A percentile compares a stretch with the other conserved stretches of the same genome.
These are phyloP conservation scores for Leucoagaricus sp. DNA, from an alignment of 1,284 basidiomycete genomes.

Conservation along the genomic window DNA sequence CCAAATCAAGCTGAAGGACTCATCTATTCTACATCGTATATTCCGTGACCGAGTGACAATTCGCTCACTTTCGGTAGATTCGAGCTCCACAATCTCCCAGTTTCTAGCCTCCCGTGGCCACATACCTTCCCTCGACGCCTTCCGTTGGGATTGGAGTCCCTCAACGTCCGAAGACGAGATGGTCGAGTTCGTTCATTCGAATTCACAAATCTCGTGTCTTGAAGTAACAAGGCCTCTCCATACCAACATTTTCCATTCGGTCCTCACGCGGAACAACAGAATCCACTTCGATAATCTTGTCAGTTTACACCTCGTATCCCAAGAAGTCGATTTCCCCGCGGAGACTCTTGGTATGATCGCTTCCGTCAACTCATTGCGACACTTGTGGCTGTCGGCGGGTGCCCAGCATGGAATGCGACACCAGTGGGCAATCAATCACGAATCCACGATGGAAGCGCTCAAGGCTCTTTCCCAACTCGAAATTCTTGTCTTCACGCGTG, in stretches of 20 bases:
- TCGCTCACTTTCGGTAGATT: conserved; percentile 25
- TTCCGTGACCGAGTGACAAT: conserved; percentile 21
- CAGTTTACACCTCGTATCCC: conserved; percentile 28
- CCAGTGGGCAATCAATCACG: conserved; percentile 27
- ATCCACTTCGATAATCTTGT: conserved; percentile 21
- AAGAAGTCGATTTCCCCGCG: conserved; percentile 18
- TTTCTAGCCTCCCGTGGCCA: conserved; percentile 25
- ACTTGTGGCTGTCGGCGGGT: conserved; percentile 32
- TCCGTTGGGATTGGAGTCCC: conserved; percentile 23
- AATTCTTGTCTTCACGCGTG: conserved; percentile 29
- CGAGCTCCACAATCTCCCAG: conserved; percentile 10
- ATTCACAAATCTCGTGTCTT: conserved; percentile 28
- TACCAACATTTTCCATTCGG: conserved; percentile 18
- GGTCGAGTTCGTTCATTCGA: conserved; percentile 24
- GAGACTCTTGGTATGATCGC: conserved; percentile 22
- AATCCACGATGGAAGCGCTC: conserved; percentile 1
- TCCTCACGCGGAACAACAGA: conserved; percentile 22
- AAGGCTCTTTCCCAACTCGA: conserved; percentile 23
- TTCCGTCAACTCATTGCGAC: conserved; percentile 21
- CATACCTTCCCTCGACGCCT: conserved; percentile 23
- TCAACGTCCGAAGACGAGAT: conserved; percentile 20
- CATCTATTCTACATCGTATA: conserved; percentile 19
- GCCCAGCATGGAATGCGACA: conserved; percentile 24
- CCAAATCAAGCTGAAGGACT: conserved; percentile 17
- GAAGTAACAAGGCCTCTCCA: conserved; percentile 20